A percentile compares a stretch with the other conserved stretches of the same genome.
These are phyloP conservation scores for Diplotaxis tenuifolia DNA, from an alignment of 345 rosid genomes.

Conservation along the genomic window DNA sequence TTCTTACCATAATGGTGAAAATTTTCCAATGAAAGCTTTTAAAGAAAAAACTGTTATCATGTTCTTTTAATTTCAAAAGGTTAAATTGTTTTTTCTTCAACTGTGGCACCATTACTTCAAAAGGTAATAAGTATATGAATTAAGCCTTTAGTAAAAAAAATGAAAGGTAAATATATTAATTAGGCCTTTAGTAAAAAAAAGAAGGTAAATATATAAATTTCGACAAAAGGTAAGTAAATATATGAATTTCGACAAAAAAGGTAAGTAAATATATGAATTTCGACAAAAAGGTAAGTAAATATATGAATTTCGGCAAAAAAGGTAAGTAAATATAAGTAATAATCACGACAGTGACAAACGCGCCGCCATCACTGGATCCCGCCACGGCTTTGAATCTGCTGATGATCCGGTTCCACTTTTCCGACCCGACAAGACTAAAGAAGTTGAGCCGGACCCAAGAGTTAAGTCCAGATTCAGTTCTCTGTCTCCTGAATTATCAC, in stretches of 20 bases:
- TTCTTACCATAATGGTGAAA: background rate
- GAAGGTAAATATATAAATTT: too few relatives aligned
- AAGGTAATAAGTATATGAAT: background rate
- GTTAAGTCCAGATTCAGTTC: constrained; percentile 34
- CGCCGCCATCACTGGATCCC: constrained; percentile 15
- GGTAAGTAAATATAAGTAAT: background rate
- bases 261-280: constrained; percentile 3
- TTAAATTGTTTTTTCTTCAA: too few relatives aligned
- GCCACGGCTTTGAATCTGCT: constrained; percentile 36
- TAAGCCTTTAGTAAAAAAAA: too few relatives aligned
- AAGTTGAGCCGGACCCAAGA: constrained; percentile 23
- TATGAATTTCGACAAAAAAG: too few relatives aligned
- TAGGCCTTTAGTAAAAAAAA: too few relatives aligned
- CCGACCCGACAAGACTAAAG: constrained; percentile 11
- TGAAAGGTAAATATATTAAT: too few relatives aligned
- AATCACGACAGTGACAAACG: constrained; percentile 30
- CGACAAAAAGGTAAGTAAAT: too few relatives aligned
- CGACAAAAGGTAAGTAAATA: too few relatives aligned
- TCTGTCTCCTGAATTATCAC: constrained; percentile 9
- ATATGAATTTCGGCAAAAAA: too few relatives aligned
- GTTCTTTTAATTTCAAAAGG: background rate
- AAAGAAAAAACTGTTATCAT: background rate
- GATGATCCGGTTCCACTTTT: constrained; percentile 8
- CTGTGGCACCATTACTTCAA: background rate
- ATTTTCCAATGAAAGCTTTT: background rate